Percentiles rank a stretch among this genome's conserved stretches.
Conservation (phyloP, 805 yeast genomes). For the Myxozyma sirexii region DNA sequence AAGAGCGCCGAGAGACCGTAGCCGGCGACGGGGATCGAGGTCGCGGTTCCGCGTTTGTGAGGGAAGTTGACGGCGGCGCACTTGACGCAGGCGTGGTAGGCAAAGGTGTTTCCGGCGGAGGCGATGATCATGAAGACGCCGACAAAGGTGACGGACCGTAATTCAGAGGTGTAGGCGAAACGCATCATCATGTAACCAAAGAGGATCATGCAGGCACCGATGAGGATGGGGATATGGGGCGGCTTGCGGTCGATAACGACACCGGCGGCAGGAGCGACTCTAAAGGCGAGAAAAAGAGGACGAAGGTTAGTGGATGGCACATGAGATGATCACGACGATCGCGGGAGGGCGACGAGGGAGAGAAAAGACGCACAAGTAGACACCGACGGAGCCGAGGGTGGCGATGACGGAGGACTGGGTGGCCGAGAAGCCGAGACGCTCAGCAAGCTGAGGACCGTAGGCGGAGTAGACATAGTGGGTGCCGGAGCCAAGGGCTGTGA, state of each 20-base stretch:
- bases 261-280: conserved; percentile 70
- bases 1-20: conserved; percentile 75
- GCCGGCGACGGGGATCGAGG: conserved; percentile 72
- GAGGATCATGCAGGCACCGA: conserved; percentile 49
- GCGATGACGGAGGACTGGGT: conserved; percentile 67
- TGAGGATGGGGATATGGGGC: conserved; percentile 53
- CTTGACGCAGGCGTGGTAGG: conserved; percentile 66
- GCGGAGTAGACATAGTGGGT: conserved; percentile 76
- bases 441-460: conserved; percentile 75
- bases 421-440: conserved; percentile 58
- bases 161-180: conserved; percentile 50
- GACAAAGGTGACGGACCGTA: conserved; percentile 45
- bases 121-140: conserved; percentile 55
- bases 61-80: conserved; percentile 76
- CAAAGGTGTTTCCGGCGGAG: conserved; percentile 71
- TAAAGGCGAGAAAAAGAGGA: not conserved
- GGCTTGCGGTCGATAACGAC: conserved; percentile 64
- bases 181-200: conserved; percentile 61
- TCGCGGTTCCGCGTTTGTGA: conserved; percentile 67
- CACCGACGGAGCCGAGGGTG: conserved; percentile 67
- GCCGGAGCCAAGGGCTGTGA: conserved; percentile 48
- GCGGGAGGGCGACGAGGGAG: not conserved
- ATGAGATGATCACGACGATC: too few species aligned
- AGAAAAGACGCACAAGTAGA: conserved; percentile 46
- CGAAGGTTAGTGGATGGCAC: not conserved